Evolutionary conservation across 371 early-diverging fungal genomes (phyloP).

Genomic region (Mortierella sp.): DNA sequence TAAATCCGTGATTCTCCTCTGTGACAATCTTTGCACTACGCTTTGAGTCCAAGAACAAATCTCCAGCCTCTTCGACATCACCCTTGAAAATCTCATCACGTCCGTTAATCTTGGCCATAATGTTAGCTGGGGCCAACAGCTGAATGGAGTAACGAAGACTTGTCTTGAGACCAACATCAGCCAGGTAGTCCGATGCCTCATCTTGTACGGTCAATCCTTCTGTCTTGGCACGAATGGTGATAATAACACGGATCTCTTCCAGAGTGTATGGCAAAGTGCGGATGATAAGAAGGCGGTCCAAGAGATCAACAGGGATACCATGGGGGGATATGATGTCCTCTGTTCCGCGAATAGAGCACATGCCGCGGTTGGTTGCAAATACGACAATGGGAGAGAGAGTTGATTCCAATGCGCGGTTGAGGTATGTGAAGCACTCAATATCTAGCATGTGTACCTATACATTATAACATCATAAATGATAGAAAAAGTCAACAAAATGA

Average conservation of each 20-base stretch:
- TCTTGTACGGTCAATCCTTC: conserved; percentile 85
- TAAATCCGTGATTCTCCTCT: conserved; percentile 56
- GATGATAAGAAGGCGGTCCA: conserved; percentile 97
- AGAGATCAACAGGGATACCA: conserved; percentile 97
- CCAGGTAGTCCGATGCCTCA: conserved; percentile 82
- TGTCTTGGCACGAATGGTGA: conserved; percentile 92
- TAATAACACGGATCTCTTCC: conserved; percentile 92
- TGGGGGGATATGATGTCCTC: conserved; percentile 93
- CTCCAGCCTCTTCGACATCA: conserved; percentile 88
- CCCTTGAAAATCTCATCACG: conserved; percentile 81
- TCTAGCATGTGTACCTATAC: conserved; percentile 96
- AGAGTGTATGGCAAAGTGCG: conserved; percentile 92
- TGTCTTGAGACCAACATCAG: conserved; percentile 86
- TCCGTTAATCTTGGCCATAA: conserved; percentile 89
- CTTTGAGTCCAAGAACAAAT: conserved; percentile 94
- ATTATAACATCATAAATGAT: conserved; percentile 66
- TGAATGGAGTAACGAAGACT: conserved; percentile 98
- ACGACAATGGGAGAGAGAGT: conserved; percentile 97
- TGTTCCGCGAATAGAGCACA: conserved; percentile 95
- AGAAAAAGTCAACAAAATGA: not conserved
- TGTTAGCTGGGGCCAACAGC: conserved; percentile 92
- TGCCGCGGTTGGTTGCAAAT: conserved; percentile 97
- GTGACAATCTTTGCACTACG: conserved; percentile 78
- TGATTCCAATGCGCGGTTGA: conserved; percentile 97
- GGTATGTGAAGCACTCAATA: conserved; percentile 98